A percentile compares a stretch with the other conserved stretches of the same genome.
Conservation (phyloP, 352 stramenopile species). For the Discostella stelligera region DNA sequence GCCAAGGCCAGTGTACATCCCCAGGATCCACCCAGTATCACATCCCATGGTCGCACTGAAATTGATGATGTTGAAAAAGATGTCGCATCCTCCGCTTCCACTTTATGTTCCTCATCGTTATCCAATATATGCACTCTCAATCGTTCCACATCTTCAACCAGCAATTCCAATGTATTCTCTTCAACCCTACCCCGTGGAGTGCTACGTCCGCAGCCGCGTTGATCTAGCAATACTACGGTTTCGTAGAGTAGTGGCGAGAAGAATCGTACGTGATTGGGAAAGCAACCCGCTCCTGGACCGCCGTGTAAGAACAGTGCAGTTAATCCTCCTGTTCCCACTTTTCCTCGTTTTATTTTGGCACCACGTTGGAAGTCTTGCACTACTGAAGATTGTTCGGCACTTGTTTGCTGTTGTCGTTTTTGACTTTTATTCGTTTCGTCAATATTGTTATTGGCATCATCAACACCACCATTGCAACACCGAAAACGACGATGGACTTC, state of each 20-base stretch:
- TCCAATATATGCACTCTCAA: constrained; percentile 71
- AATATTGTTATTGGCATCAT: background rate
- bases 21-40: constrained; percentile 93
- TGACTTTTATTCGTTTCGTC: background rate
- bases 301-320: constrained; percentile 91
- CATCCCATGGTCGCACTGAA: constrained; percentile 81
- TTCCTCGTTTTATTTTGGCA: no score
- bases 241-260: constrained; percentile 89
- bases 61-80: no score
- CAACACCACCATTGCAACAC: background rate
- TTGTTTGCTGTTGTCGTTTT: background rate
- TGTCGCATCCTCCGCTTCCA: background rate
- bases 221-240: constrained; percentile 91
- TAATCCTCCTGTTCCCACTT: no score
- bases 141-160: constrained; percentile 92
- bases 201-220: constrained; percentile 87
- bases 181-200: constrained; percentile 45
- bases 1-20: constrained; percentile 89
- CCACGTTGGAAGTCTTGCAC: background rate
- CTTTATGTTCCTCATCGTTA: background rate
- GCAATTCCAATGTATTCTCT: constrained; percentile 80
- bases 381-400: background rate
- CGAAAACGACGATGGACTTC: constrained; percentile 44
- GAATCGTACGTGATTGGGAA: constrained; percentile 87
- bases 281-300: constrained; percentile 89